Evolutionary conservation across 2,329 filamentous ascomycete genomes (phyloP), one percentile per base, ranked within the genome.

Genomic region (Dothidotthia symphoricarpi): DNA sequence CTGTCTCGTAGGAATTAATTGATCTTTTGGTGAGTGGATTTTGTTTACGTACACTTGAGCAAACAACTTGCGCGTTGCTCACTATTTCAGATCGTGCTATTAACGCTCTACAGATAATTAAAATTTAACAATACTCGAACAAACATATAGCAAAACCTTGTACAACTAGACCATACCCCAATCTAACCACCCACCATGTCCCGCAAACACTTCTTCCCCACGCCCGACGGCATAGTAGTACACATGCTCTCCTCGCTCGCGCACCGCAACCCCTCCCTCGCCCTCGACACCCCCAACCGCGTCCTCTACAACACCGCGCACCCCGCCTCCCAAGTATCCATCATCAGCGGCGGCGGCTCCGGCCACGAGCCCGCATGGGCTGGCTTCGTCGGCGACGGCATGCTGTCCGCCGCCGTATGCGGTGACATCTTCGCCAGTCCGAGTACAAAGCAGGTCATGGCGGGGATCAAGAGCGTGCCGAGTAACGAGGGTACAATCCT

Each of bases 131-230:
- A n/a, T n/a, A n/a, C n/a, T n/a, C n/a, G n/a, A n/a, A n/a, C n/a
- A n/a, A n/a, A n/a, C n/a, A n/a, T n/a, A n/a, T n/a, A n/a, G n/a
- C n/a, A n/a, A n/a, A n/a, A n/a, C n/a, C n/a, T n/a, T n/a, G n/a
- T n/a, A n/a, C n/a, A n/a, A n/a, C n/a, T n/a, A n/a, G n/a, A n/a
- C n/a, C n/a, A n/a, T n/a, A n/a, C n/a, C n/a, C n/a, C n/a, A n/a
- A n/a, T n/a, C n/a, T n/a, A n/a, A n/a, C n/a, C n/a, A n/a, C n/a
- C n/a, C n/a, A n/a, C n/a, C n/a, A 77, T 77, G 75, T 75, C 73
- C 24, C 68, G 71, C 16, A 78, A 77, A 60, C 75, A 77, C 55
- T 78, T 77, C 61, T 78, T 77, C 45, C 66, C 70, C 22, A 68
- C 67, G 34, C 73, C 73, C 13, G 68, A 72, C 43, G 73, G 73